Conservation (phyloP, 805 yeast species). For the Myxozyma neotropica region DNA sequence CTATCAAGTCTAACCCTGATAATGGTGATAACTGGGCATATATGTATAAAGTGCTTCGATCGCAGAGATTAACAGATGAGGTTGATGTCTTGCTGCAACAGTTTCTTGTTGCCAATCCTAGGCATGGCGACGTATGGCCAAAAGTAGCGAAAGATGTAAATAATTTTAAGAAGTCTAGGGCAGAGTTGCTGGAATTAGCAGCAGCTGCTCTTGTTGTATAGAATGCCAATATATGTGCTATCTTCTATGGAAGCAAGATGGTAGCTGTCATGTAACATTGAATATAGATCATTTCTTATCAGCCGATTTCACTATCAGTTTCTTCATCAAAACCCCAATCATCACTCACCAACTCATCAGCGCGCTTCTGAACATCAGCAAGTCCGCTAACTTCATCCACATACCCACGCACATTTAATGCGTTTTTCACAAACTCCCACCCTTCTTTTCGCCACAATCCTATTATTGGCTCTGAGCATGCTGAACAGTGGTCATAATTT, state of each 20-base stretch:
- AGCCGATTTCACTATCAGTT: background rate
- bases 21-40: constrained; percentile 82
- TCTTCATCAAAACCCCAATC: constrained; percentile 34
- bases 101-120: constrained; percentile 55
- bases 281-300: background rate
- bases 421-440: constrained; percentile 79
- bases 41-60: constrained; percentile 52
- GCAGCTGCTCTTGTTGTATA: background rate
- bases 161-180: constrained; percentile 48
- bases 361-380: constrained; percentile 67
- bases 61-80: constrained; percentile 38
- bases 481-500: constrained; percentile 79
- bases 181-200: constrained; percentile 46
- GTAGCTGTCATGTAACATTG: background rate
- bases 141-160: constrained; percentile 51
- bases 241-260: background rate
- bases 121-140: constrained; percentile 66
- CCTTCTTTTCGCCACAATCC: constrained; percentile 54
- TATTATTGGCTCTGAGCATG: constrained; percentile 70
- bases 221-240: background rate
- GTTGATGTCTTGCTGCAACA: constrained; percentile 43
- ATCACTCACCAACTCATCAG: constrained; percentile 52
- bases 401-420: constrained; percentile 65
- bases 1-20: constrained; percentile 55
- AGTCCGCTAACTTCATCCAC: constrained; percentile 83